Conservation (phyloP, 805 yeast genomes). For the Nakazawaea wyomingensis region DNA sequence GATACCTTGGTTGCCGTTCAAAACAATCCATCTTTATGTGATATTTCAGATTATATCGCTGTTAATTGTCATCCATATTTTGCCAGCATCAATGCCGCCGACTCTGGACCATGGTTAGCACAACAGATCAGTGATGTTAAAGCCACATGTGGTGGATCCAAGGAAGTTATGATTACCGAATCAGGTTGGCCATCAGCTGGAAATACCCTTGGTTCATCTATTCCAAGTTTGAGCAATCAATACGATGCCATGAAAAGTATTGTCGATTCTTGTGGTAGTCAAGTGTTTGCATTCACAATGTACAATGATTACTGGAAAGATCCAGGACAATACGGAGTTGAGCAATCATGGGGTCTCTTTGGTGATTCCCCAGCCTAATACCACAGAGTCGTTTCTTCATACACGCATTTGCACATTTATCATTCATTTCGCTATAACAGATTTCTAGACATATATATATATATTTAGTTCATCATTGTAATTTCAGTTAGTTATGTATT, state of each 20-base stretch:
- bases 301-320: constrained; percentile 62
- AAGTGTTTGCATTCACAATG: constrained; percentile 54
- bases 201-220: constrained; percentile 44
- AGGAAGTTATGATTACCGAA: constrained; percentile 51
- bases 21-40: constrained; percentile 48
- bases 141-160: constrained; percentile 40
- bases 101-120: constrained; percentile 50
- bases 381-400: not conserved
- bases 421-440: too few species aligned
- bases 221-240: constrained; percentile 52
- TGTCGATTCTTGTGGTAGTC: constrained; percentile 37
- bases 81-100: constrained; percentile 43
- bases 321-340: constrained; percentile 52
- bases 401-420: too few species aligned
- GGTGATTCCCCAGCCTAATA: constrained; percentile 8
- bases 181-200: constrained; percentile 73
- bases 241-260: constrained; percentile 46
- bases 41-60: constrained; percentile 55
- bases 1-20: constrained; percentile 61
- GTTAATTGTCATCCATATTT: constrained; percentile 66
- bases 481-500: too few species aligned
- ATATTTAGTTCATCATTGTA: too few species aligned
- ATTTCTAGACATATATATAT: too few species aligned
- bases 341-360: constrained; percentile 56
- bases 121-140: constrained; percentile 41